Evolutionary conservation across 75 land plant species (phyloP), one percentile per base, ranked within the genome.

Genomic region (Chamaecyparis obtusa): DNA sequence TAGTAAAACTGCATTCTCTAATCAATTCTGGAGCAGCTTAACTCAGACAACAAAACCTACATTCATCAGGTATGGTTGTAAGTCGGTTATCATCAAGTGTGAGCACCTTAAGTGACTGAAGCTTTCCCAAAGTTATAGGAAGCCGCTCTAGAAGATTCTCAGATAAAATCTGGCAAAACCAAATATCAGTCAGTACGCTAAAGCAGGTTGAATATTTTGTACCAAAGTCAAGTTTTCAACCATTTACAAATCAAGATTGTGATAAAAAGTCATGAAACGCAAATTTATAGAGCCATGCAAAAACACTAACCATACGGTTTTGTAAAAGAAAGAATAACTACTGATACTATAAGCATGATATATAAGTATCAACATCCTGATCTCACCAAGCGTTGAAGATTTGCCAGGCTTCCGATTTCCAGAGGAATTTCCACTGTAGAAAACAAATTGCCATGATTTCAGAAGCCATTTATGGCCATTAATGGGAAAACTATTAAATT

Each of bases 311-410:
- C 56, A 41, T 16, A 86, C 49, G 14, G 39, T 10, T n/a, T 10
- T 81, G n/a, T 1, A 10, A 80, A 21, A 21, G 13, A n/a, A 41
- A 81, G 8, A 3, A 39, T 27, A 46, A 41, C 54, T 43, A 81
- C 51, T 46, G 48, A 9, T 81, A 13, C 32, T 43, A 43, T n/a
- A 81, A 44, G 48, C 32, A 9, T 24, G 30, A 46, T 81, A 81
- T 43, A 44, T n/a, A 27, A 80, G 32, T 46, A 81, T 81, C 83
- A 81, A 3, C 83, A 81, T 81, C 83, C 49, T 44, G 46, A 44
- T 46, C 95, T 92, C 85, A 97, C 99, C 94, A 97, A 56, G 36
- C 98, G 94, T 86, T 97, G 99, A 86, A 95, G 88, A 90, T 96
- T 96, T 84, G 86, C 85, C 17, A 97, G 91, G 87, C 90, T 93